Percentiles rank a stretch among this genome's conserved stretches.
Conservation (phyloP, 1,139 yeast species). For the Suhomyces yuchorum region DNA sequence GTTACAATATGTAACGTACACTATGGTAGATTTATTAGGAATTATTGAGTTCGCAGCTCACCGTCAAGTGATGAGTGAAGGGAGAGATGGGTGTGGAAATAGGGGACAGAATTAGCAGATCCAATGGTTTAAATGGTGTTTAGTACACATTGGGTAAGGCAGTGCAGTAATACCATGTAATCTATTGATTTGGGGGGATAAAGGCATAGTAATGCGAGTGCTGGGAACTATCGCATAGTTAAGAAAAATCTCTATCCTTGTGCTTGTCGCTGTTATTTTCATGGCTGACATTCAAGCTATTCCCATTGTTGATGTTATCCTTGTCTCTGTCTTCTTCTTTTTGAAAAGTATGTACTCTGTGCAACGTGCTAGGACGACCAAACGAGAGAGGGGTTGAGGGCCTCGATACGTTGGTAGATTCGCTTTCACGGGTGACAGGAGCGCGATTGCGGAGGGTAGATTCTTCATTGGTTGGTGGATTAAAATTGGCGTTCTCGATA, state of each 20-base stretch:
- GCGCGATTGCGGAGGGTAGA: slow-evolving; percentile 3
- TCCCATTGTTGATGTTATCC: slow-evolving; percentile 24
- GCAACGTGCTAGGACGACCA: slow-evolving; percentile 7
- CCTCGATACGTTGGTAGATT: slow-evolving; percentile 5
- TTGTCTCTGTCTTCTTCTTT: slow-evolving; percentile 14
- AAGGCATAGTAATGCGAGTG: no score
- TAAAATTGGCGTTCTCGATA: slow-evolving; percentile 19
- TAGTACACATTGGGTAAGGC: no score
- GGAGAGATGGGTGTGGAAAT: no score
- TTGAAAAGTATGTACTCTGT: slow-evolving; percentile 12
- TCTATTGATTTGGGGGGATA: no score
- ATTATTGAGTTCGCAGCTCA: neutral
- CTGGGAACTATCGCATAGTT: no score
- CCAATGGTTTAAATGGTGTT: no score
- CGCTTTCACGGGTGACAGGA: slow-evolving; percentile 2
- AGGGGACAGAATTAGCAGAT: no score
- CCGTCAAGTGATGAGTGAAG: neutral
- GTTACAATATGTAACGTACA: no score
- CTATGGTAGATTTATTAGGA: no score
- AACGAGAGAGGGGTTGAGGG: slow-evolving; percentile 10
- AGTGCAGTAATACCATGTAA: no score
- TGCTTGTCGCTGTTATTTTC: slow-evolving; percentile 18
- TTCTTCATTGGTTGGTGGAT: slow-evolving; percentile 22
- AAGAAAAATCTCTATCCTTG: neutral
- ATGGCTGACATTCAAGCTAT: slow-evolving; percentile 20